Evolutionary conservation across 805 yeast genomes (phyloP).

Genomic region (Millerago galiae): DNA sequence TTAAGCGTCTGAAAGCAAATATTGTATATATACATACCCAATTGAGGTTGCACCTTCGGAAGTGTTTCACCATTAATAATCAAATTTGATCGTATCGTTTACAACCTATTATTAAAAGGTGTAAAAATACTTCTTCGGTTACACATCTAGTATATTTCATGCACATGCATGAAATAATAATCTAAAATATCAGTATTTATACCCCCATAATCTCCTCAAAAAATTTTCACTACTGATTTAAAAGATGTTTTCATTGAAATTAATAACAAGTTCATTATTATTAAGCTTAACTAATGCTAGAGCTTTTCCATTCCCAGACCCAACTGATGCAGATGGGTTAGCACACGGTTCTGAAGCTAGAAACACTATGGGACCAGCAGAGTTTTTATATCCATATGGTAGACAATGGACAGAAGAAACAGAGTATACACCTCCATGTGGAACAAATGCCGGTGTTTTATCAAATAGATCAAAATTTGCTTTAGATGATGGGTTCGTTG

Average conservation of each 20-base stretch:
- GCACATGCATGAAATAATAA: too few species aligned
- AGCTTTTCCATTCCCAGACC: conserved; percentile 7
- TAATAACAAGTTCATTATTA: background rate
- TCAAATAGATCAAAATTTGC: conserved; percentile 38
- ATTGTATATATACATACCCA: too few species aligned
- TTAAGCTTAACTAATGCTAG: background rate
- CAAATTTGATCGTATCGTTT: too few species aligned
- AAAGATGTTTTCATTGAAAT: background rate
- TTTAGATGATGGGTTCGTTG: conserved; percentile 39
- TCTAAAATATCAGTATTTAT: too few species aligned
- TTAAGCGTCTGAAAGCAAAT: too few species aligned
- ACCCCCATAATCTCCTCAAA: too few species aligned
- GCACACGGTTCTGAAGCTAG: conserved; percentile 23
- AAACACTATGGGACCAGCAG: conserved; percentile 22
- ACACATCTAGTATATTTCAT: too few species aligned
- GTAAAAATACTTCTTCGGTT: too few species aligned
- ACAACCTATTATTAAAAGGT: too few species aligned
- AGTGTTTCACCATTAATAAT: too few species aligned
- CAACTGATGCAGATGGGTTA: conserved; percentile 15
- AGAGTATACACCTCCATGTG: conserved; percentile 41
- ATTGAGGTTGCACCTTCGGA: too few species aligned
- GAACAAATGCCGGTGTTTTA: conserved; percentile 27
- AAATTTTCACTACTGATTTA: too few species aligned
- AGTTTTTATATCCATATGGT: conserved; percentile 32
- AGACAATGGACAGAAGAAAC: conserved; percentile 41